Evolutionary conservation across 2,329 filamentous ascomycete species (phyloP).

Genomic region (Zymoseptoria crescenta): DNA sequence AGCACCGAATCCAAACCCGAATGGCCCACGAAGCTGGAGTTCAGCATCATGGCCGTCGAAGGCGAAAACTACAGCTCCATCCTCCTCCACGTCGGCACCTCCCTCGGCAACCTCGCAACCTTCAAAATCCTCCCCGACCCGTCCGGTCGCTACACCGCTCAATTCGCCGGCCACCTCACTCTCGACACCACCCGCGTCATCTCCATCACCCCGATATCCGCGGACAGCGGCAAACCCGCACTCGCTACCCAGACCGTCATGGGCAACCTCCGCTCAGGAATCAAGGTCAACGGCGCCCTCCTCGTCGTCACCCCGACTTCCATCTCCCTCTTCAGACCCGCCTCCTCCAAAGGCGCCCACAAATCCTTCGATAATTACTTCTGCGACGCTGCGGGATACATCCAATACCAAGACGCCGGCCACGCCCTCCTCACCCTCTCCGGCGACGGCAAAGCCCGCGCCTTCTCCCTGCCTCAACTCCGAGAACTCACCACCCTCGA

Average conservation of each 20-base stretch:
- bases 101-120: constrained; percentile 71
- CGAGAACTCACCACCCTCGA: constrained; percentile 69
- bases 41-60: constrained; percentile 87
- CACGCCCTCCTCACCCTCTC: constrained; percentile 78
- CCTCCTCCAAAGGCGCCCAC: constrained; percentile 78
- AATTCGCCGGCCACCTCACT: constrained; percentile 59
- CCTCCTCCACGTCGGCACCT: constrained; percentile 83
- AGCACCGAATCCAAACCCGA: constrained; percentile 48
- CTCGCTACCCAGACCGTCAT: constrained; percentile 67
- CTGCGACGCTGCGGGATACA: constrained; percentile 73
- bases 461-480: constrained; percentile 78
- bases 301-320: constrained; percentile 67
- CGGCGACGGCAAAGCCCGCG: constrained; percentile 69
- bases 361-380: constrained; percentile 78
- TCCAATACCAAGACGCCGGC: constrained; percentile 62
- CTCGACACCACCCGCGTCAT: constrained; percentile 60
- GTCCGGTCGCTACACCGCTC: constrained; percentile 62
- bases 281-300: constrained; percentile 69
- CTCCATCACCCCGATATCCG: constrained; percentile 69
- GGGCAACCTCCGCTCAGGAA: constrained; percentile 65
- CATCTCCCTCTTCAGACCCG: constrained; percentile 80
- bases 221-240: constrained; percentile 68
- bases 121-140: constrained; percentile 78
- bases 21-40: constrained; percentile 76
- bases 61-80: constrained; percentile 95